Base-by-base conservation (phyloP, 2,329 filamentous ascomycete genomes). In the Zymoseptoria passerinii region DNA sequence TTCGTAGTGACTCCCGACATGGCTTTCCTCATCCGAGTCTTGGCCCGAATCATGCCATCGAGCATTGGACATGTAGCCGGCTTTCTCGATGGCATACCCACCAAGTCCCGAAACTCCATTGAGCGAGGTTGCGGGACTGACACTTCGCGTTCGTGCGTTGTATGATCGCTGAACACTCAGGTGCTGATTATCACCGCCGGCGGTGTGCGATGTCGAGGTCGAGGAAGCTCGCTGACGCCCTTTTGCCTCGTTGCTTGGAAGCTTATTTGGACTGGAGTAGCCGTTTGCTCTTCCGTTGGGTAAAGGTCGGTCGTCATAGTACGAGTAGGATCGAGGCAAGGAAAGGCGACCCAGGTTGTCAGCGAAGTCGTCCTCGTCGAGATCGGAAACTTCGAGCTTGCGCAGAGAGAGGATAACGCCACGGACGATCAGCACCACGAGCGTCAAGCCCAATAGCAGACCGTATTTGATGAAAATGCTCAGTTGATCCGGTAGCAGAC, bases 401-500 rank as follows among this genome's bases (percentile, higher is more conserved):
- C 68, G 65, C 28, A 71, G 51, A 9, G 68, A 67, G 28, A 77
- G 56, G 40, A 76, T 50, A 1, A 71, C 65, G 10, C 81, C 78
- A 50, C 78, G 75, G 16, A 77, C 58, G 27, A 77, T 56, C 7
- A 85, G 73, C 5, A 78, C 57, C 18, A 76, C 16, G 0, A 85
- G 56, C 1, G 81, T 84, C 48, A 83, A 58, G 8, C 70, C 78
- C 0, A 87, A 77, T 16, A 94, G 78, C 28, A 81, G 76, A 35
- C 79, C 83, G 70, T 99, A 99, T 58, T 83, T 82, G 61, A 94
- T 84, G 73, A 92, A 95, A 6, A 91, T 92, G 53, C 82, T 82
- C 9, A 96, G 78, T 72, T 96, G 91, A 72, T 92, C 90, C 0
- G 94, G 94, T 8, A 97, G 80, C 1, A 99, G 81, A 70, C 94